These are phyloP conservation scores for Thymus quinquecostatus DNA, from an alignment of 257 asterid species.

Conservation along the genomic window DNA sequence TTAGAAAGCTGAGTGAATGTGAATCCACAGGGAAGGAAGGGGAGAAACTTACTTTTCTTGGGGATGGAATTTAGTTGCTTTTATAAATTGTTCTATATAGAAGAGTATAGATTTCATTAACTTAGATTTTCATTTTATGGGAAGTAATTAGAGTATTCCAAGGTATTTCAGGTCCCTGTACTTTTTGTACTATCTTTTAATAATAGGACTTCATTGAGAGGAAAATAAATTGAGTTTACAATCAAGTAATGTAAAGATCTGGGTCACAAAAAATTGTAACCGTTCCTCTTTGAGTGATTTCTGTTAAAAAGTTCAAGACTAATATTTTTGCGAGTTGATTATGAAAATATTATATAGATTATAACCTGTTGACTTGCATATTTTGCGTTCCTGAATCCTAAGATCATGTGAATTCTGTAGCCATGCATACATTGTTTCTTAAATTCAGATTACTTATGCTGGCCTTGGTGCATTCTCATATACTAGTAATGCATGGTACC, in stretches of 20 bases:
- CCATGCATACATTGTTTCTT: background rate
- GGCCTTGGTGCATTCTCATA: background rate
- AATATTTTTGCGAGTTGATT: background rate
- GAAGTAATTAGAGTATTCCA: too few relatives aligned
- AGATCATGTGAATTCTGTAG: constrained; percentile 3
- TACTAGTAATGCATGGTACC: constrained; percentile 4
- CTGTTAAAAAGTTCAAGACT: background rate
- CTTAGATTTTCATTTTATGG: background rate
- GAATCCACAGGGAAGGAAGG: background rate
- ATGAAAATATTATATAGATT: background rate
- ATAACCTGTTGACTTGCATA: background rate
- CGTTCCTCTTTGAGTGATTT: background rate
- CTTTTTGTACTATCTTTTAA: too few relatives aligned
- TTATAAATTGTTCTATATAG: background rate
- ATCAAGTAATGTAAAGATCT: background rate
- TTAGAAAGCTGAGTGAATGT: background rate
- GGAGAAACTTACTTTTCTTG: too few relatives aligned
- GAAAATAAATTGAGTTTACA: background rate
- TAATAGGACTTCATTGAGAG: too few relatives aligned
- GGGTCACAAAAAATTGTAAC: background rate
- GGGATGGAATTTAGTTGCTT: too few relatives aligned
- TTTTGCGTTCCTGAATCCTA: constrained; percentile 14
- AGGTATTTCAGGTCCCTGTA: too few relatives aligned
- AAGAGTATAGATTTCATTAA: background rate
- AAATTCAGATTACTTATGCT: constrained; percentile 7